A percentile compares a stretch with the other conserved stretches of the same genome.
Conservation (phyloP, 495 filamentous ascomycete genomes). For the Trichoderma virens region DNA sequence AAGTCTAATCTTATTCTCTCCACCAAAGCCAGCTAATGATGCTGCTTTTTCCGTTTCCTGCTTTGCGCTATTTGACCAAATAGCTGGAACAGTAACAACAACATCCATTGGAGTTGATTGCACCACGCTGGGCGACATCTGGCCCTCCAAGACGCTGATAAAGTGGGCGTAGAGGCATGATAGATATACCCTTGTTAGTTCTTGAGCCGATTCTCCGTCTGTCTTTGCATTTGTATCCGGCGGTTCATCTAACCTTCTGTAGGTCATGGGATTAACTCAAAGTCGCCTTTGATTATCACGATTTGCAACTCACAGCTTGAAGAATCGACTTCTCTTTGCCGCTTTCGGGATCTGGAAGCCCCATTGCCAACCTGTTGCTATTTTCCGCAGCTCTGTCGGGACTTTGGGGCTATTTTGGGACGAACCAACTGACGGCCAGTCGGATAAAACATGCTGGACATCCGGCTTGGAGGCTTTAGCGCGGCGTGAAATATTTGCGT, state of each 20-base stretch:
- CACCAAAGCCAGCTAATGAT: slow-evolving; percentile 42
- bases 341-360: slow-evolving; percentile 30
- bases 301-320: slow-evolving; percentile 11
- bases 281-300: slow-evolving; percentile 11
- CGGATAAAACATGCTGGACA: slow-evolving; percentile 22
- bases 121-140: slow-evolving; percentile 25
- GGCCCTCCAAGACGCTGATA: slow-evolving; percentile 17
- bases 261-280: slow-evolving; percentile 7
- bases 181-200: slow-evolving; percentile 34
- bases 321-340: slow-evolving; percentile 16
- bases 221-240: slow-evolving; percentile 8
- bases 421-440: slow-evolving; percentile 26
- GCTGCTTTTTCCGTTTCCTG: slow-evolving; percentile 39
- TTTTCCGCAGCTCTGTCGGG: slow-evolving; percentile 32
- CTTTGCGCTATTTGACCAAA: slow-evolving; percentile 48
- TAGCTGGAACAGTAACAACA: slow-evolving; percentile 46
- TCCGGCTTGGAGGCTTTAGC: slow-evolving; percentile 19
- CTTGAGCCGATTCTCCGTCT: slow-evolving; percentile 17
- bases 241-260: slow-evolving; percentile 14
- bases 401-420: slow-evolving; percentile 31
- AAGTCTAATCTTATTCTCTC: slow-evolving; percentile 35
- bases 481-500: slow-evolving; percentile 16
- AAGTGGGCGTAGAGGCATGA: slow-evolving; percentile 29
- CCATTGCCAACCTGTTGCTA: slow-evolving; percentile 24
- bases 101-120: slow-evolving; percentile 27